A percentile compares a stretch with the other conserved stretches of the same genome.
phyloP scores from a whole-genome alignment of 2,329 filamentous ascomycete species.

The Pseudogymnoascus sp. region DNA sequence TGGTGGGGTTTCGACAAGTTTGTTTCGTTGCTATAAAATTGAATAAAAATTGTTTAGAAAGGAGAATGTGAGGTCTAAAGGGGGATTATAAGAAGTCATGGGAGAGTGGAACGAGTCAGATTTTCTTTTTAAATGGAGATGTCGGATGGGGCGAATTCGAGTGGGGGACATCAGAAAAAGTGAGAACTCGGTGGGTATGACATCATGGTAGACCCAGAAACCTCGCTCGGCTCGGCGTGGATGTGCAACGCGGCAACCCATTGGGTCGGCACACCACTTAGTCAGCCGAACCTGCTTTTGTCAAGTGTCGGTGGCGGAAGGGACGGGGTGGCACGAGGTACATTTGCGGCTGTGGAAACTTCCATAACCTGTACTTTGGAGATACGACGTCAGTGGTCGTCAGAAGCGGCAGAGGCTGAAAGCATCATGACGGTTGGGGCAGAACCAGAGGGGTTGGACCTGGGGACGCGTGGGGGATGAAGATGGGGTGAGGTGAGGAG shows the following conservation, averaged over 20 bases:
- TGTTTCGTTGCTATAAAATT: neutral
- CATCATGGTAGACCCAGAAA: neutral
- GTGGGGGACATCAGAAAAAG: slow-evolving; percentile 9
- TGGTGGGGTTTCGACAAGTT: neutral
- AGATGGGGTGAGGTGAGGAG: neutral
- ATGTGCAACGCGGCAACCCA: neutral
- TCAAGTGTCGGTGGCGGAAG: neutral
- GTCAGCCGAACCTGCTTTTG: slow-evolving; percentile 6
- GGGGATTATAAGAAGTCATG: neutral
- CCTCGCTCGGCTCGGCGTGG: neutral
- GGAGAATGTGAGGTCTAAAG: neutral
- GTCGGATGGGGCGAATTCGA: neutral
- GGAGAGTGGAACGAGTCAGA: slow-evolving; percentile 8
- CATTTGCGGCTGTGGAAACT: slow-evolving; percentile 47
- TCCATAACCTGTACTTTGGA: neutral
- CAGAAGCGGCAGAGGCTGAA: slow-evolving; percentile 8
- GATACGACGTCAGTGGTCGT: slow-evolving; percentile 1
- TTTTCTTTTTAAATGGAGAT: slow-evolving; percentile 10
- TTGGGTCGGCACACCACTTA: slow-evolving; percentile 1
- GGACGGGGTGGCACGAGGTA: slow-evolving; percentile 54
- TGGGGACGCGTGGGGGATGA: neutral
- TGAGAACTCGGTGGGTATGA: slow-evolving; percentile 7
- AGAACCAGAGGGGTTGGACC: neutral
- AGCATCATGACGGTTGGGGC: neutral
- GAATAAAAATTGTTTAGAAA: neutral